Base-by-base conservation (phyloP, 2,329 filamentous ascomycete genomes). In the Paraphaeosphaeria minitans region DNA sequence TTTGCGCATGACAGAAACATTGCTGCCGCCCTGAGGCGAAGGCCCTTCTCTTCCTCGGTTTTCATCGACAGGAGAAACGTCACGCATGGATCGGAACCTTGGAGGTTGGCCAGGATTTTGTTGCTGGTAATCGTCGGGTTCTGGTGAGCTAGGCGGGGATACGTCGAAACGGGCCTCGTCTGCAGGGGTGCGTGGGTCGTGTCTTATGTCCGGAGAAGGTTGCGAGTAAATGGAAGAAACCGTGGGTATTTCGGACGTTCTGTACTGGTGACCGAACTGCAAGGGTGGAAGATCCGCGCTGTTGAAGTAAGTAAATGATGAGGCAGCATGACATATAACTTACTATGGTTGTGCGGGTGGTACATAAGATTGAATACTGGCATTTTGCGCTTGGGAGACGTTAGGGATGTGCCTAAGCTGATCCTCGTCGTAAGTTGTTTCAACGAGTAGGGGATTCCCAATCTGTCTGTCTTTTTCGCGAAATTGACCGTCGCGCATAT, bases 181-280 rank as follows among this genome's bases (percentile, higher is more conserved):
- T 24, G 62, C 54, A 13, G 64, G 54, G n/a, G 61, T 63, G 27
- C 71, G 62, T 19, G 56, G 66, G 24, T 69, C 59, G 59, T 67
- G 63, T 54, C 60, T 65, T 52, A 71, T 65, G 21, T 62, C 66
- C 14, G 82, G 81, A 60, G 81, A 85, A 46, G 79, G 82, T 71
- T 85, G 82, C 47, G 87, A 86, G 71, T 90, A 89, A 48, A 87
- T 65, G 16, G 88, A 89, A 33, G 87, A 89, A 22, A 70, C 67
- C 39, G 73, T 73, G 8, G 70, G 68, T 9, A 67, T 66, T 58
- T 71, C 67, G 9, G 73, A 73, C 2, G 60, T 60, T 54, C 65
- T 67, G 39, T 70, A 68, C 42, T 67, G 60, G 41, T 62, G 64
- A 45, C 64, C 60, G 48, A 68, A 65, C 24, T 63, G 57, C 14